Evolutionary conservation across 805 yeast genomes (phyloP).

Genomic region (Yarrowia sp.): DNA sequence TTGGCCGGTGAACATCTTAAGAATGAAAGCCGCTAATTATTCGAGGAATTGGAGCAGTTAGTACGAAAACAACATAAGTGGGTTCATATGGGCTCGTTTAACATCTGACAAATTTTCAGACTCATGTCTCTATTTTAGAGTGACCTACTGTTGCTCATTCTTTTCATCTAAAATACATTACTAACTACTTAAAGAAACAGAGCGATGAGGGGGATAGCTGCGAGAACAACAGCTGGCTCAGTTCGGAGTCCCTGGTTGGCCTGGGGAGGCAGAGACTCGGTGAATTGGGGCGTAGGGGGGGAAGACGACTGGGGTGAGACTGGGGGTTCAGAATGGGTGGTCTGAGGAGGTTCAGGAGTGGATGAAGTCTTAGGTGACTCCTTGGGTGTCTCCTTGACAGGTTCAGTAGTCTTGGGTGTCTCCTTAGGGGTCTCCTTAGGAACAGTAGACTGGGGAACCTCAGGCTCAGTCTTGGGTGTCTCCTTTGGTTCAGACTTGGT

Average conservation of each 20-base stretch:
- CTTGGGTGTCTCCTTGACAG: neutral
- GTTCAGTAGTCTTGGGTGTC: neutral
- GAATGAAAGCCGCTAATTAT: no score
- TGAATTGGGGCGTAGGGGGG: neutral
- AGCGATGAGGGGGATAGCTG: conserved; percentile 1
- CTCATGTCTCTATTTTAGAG: no score
- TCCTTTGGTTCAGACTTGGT: neutral
- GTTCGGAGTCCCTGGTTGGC: neutral
- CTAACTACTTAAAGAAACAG: neutral
- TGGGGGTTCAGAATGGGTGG: neutral
- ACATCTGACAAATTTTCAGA: no score
- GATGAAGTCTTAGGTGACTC: neutral
- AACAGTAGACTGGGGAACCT: neutral
- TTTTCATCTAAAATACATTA: neutral
- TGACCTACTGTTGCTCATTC: neutral
- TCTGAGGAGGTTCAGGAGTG: neutral
- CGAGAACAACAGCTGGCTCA: neutral
- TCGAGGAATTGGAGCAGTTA: no score
- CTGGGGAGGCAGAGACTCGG: neutral
- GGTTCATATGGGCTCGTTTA: no score
- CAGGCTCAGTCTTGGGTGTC: no score
- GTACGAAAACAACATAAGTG: no score
- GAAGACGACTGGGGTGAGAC: neutral
- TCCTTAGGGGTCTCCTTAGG: neutral
- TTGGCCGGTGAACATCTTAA: no score